Evolutionary conservation across 805 yeast species (phyloP).

Genomic region (Geotrichum ghanense): DNA sequence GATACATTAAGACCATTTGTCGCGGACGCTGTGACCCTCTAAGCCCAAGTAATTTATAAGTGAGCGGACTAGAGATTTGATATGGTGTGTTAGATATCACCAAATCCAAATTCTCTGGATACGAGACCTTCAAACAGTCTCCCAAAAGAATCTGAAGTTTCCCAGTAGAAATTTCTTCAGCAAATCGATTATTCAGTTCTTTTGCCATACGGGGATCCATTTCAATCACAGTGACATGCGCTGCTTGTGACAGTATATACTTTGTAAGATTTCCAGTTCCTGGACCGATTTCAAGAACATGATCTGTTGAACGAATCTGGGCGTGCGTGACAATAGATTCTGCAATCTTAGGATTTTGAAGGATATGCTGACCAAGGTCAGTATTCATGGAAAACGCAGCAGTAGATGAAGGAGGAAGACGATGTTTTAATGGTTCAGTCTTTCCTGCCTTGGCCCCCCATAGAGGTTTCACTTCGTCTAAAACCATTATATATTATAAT

Average conservation of each 20-base stretch:
- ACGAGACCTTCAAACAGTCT: slow-evolving; percentile 89
- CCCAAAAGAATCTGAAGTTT: slow-evolving; percentile 87
- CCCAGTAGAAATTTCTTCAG: slow-evolving; percentile 88
- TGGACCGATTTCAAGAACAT: slow-evolving; percentile 94
- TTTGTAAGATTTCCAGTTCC: slow-evolving; percentile 98
- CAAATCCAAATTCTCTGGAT: slow-evolving; percentile 79
- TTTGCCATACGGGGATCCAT: slow-evolving; percentile 99
- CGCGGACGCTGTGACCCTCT: slow-evolving; percentile 84
- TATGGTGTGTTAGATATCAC: slow-evolving; percentile 97
- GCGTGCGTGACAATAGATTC: slow-evolving; percentile 99
- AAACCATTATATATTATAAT: no score
- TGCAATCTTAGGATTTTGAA: slow-evolving; percentile 92
- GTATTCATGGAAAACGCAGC: slow-evolving; percentile 90
- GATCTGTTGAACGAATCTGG: slow-evolving; percentile 80
- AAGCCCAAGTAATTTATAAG: slow-evolving; percentile 72
- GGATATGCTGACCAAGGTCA: slow-evolving; percentile 90
- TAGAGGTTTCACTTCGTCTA: neutral
- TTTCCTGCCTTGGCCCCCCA: neutral
- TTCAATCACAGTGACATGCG: slow-evolving; percentile 88
- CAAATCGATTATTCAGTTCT: slow-evolving; percentile 94
- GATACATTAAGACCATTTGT: slow-evolving; percentile 92
- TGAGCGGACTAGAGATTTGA: slow-evolving; percentile 93
- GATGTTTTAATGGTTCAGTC: neutral
- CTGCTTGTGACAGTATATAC: slow-evolving; percentile 80
- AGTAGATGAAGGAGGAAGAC: neutral